These are phyloP conservation scores for Trichoderma erinaceum DNA, from an alignment of 495 filamentous ascomycete genomes.

Conservation along the genomic window DNA sequence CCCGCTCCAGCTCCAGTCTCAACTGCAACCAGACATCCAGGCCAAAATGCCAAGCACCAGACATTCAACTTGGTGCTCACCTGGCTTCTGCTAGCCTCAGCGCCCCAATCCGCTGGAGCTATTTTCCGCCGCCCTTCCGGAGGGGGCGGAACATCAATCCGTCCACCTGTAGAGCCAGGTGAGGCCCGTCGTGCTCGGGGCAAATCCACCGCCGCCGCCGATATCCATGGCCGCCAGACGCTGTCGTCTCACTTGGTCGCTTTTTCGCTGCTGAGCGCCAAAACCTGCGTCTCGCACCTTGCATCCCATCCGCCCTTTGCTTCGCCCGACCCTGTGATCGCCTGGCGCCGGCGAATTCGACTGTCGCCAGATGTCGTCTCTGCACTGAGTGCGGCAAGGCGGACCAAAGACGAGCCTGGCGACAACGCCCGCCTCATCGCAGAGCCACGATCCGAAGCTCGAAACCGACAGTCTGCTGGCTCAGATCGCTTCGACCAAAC, in stretches of 20 bases:
- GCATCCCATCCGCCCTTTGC: too few relatives aligned
- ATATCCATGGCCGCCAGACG: neutral
- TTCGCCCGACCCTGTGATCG: neutral
- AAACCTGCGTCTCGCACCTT: neutral
- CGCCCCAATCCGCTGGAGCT: constrained; percentile 8
- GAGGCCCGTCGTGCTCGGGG: neutral
- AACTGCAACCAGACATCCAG: neutral
- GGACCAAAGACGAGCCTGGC: neutral
- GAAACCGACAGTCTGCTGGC: neutral
- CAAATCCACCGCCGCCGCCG: constrained; percentile 7
- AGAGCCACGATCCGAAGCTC: neutral
- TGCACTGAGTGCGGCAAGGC: neutral
- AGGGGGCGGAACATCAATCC: neutral
- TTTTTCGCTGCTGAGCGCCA: neutral
- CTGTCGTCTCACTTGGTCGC: neutral
- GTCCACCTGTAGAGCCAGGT: neutral
- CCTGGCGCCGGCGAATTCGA: neutral
- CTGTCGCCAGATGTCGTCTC: neutral
- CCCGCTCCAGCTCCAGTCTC: neutral
- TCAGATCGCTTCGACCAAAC: neutral
- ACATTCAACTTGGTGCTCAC: neutral
- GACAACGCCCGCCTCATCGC: neutral
- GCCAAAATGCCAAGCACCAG: neutral
- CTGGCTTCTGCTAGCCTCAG: neutral
- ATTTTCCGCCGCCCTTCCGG: constrained; percentile 9